phyloP scores from a whole-genome alignment of 2,329 filamentous ascomycete genomes.

The Pseudocercospora ulei region DNA sequence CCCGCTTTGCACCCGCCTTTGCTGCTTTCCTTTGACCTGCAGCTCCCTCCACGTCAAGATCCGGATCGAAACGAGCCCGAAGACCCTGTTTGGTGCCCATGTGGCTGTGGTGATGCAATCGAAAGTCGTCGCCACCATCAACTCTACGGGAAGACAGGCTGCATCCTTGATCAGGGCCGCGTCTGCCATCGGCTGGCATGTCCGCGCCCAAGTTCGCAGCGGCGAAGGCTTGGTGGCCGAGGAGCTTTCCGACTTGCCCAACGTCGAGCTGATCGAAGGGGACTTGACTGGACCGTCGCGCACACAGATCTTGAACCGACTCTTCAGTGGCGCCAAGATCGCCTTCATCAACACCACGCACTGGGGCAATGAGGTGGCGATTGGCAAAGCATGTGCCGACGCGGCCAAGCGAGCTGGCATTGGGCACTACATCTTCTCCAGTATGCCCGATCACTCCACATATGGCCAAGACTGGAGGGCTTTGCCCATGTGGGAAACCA shows the following conservation, averaged over 20 bases:
- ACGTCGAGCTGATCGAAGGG: slow-evolving; percentile 64
- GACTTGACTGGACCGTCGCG: slow-evolving; percentile 46
- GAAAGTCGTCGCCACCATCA: slow-evolving; percentile 88
- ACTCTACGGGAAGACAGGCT: slow-evolving; percentile 89
- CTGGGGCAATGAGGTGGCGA: slow-evolving; percentile 85
- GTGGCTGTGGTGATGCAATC: slow-evolving; percentile 29
- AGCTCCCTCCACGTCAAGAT: no score
- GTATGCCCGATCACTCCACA: slow-evolving; percentile 87
- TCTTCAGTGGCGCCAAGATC: slow-evolving; percentile 70
- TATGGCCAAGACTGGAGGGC: slow-evolving; percentile 70
- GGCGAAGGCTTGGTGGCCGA: slow-evolving; percentile 77
- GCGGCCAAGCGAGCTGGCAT: slow-evolving; percentile 76
- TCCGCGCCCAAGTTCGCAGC: slow-evolving; percentile 83
- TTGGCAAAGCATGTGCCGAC: slow-evolving; percentile 79
- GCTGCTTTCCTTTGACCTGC: no score
- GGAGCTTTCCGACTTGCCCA: slow-evolving; percentile 71
- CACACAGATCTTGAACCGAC: slow-evolving; percentile 26
- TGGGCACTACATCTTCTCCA: slow-evolving; percentile 89
- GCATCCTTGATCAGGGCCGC: slow-evolving; percentile 91
- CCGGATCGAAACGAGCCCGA: slow-evolving; percentile 4
- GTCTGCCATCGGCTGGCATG: slow-evolving; percentile 83
- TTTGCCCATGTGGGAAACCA: slow-evolving; percentile 81
- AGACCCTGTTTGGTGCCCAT: slow-evolving; percentile 13
- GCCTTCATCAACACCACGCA: slow-evolving; percentile 98
- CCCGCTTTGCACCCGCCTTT: no score